Conservation (phyloP, 2,329 filamentous ascomycete genomes). For the Chrysoporthe puriensis region DNA sequence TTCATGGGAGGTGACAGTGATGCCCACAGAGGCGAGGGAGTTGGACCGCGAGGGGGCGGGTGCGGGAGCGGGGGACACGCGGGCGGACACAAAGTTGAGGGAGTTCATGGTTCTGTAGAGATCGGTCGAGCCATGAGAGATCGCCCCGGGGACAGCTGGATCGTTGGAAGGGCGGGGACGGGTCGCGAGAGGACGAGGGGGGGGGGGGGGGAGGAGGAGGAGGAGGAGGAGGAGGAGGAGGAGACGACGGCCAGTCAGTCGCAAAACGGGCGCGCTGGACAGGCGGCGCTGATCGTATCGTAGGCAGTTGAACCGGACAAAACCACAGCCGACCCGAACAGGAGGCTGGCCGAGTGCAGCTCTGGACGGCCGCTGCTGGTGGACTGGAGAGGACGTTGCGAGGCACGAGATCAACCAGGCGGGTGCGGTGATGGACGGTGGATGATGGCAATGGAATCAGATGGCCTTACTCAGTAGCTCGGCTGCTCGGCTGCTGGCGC, state of each 20-base stretch:
- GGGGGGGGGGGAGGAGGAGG: background rate
- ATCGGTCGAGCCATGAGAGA: slow-evolving; percentile 57
- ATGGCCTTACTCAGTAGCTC: slow-evolving; percentile 1
- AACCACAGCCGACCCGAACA: background rate
- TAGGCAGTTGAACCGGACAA: background rate
- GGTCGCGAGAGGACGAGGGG: background rate
- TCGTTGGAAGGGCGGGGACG: background rate
- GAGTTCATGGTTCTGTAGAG: slow-evolving; percentile 82
- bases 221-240: background rate
- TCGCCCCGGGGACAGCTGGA: background rate
- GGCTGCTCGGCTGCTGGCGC: background rate
- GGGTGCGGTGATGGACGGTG: slow-evolving; percentile 1
- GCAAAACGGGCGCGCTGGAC: slow-evolving; percentile 1
- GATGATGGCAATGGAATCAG: slow-evolving; percentile 6
- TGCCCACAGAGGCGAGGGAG: slow-evolving; percentile 58
- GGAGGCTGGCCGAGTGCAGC: slow-evolving; percentile 16
- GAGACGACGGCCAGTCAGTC: background rate
- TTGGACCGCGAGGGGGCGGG: slow-evolving; percentile 62
- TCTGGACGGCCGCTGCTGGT: slow-evolving; percentile 14
- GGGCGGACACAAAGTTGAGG: slow-evolving; percentile 88
- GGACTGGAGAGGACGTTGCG: slow-evolving; percentile 11
- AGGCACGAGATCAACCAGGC: background rate
- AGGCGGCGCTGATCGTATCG: background rate
- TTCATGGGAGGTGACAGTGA: slow-evolving; percentile 49
- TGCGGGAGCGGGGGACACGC: slow-evolving; percentile 68